phyloP scores from a whole-genome alignment of 2,329 filamentous ascomycete genomes.

The Epicoccum nigrum region DNA sequence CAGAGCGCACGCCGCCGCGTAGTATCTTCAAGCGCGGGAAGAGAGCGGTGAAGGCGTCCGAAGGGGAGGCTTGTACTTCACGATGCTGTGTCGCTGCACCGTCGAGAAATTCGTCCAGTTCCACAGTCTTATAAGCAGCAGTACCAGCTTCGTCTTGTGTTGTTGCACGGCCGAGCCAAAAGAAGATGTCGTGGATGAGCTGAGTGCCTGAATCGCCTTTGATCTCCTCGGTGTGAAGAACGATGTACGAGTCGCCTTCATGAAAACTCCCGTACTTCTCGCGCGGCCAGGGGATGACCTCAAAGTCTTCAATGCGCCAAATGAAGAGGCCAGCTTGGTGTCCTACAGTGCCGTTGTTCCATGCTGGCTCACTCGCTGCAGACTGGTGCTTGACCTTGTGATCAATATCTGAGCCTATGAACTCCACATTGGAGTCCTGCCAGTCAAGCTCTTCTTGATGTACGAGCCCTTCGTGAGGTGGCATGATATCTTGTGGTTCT shows the following conservation, averaged over 20 bases:
- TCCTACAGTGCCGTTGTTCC: constrained; percentile 66
- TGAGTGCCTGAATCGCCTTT: constrained; percentile 36
- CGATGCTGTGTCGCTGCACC: constrained; percentile 69
- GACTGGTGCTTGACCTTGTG: constrained; percentile 72
- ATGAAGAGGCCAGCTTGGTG: constrained; percentile 61
- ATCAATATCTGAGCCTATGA: constrained; percentile 68
- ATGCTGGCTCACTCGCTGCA: constrained; percentile 68
- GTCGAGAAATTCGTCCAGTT: constrained; percentile 70
- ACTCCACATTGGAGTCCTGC: constrained; percentile 71
- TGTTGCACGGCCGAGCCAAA: constrained; percentile 71
- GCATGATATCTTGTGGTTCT: constrained; percentile 51
- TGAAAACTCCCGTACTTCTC: constrained; percentile 65
- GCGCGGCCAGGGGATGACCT: constrained; percentile 66
- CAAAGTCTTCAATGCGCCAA: constrained; percentile 72
- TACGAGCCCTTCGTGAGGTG: constrained; percentile 66
- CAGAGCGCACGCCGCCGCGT: constrained; percentile 65
- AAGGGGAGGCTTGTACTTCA: constrained; percentile 65
- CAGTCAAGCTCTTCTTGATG: constrained; percentile 70
- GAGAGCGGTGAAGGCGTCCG: constrained; percentile 64
- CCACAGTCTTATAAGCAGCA: constrained; percentile 73
- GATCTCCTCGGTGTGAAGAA: constrained; percentile 65
- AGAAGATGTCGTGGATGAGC: constrained; percentile 67
- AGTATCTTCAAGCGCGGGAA: constrained; percentile 67
- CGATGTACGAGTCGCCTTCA: constrained; percentile 72
- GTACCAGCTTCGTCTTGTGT: constrained; percentile 72